Evolutionary conservation across 345 rosid species (phyloP), one percentile per base, ranked within the genome.

Genomic region (Toxicodendron radicans): DNA sequence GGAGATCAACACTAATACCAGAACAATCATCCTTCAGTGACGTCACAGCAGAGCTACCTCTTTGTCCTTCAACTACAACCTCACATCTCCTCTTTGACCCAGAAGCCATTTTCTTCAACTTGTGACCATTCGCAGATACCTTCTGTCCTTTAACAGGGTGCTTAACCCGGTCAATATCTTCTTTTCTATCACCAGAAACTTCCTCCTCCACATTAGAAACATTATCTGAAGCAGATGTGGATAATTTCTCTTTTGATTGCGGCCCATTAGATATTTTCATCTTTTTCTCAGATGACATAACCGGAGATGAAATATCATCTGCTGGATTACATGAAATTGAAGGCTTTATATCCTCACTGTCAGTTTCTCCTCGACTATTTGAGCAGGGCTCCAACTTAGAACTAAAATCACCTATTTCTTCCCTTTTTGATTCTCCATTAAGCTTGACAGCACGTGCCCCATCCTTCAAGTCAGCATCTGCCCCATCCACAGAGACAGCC

Each of bases 341-440:
- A 58, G 82, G 84, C 80, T 88, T 86, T 43, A 51, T 16, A 76
- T 84, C 97, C 72, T 83, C 91, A 78, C 62, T 73, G 49, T 80
- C 85, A 75, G 75, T 76, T 78, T 82, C 89, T 78, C 46, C 80
- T 66, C 62, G 75, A 61, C 62, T 75, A 54, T 53, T 72, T 51
- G 75, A 85, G 77, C 78, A 76, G 69, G 75, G 78, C 66, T 81
- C 91, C 56, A 66, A 74, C 74, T 75, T 79, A 62, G 84, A 75
- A 72, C 70, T 79, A 61, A 68, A 73, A 69, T 81, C 86, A 73
- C 75, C 80, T 78, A 35, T 35, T 67, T 76, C 84, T 56, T 72
- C 85, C 49, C 41, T 72, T 45, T 73, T 66, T 68, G 81, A 63
- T 79, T 85, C 87, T 73, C 76, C 76, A 38, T 63, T 80, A 33